A percentile compares a stretch with the other conserved stretches of the same genome.
Evolutionary conservation across 2,329 filamentous ascomycete species (phyloP).

Genomic region (Fusarium torulosum): DNA sequence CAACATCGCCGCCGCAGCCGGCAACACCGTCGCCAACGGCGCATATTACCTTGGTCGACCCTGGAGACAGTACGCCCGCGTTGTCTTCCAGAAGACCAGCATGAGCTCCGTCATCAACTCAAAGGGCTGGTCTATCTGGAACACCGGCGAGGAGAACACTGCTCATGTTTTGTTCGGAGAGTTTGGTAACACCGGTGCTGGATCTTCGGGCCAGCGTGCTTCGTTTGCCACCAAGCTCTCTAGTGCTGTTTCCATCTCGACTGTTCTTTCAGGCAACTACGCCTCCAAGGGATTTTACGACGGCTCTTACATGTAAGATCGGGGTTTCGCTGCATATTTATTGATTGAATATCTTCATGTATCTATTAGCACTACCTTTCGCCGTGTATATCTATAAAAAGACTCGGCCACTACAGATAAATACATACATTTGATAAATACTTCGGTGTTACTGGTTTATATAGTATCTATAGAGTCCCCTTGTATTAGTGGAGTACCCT

Average conservation of each 20-base stretch:
- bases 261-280: slow-evolving; percentile 44
- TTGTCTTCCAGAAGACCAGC: slow-evolving; percentile 62
- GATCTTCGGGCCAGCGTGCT: slow-evolving; percentile 62
- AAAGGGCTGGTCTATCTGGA: slow-evolving; percentile 71
- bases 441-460: no score
- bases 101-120: slow-evolving; percentile 69
- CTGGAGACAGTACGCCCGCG: slow-evolving; percentile 61
- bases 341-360: not conserved
- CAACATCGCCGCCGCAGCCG: slow-evolving; percentile 56
- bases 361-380: not conserved
- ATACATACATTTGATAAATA: not conserved
- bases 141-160: slow-evolving; percentile 60
- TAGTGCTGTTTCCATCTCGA: slow-evolving; percentile 51
- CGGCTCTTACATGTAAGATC: slow-evolving; percentile 37
- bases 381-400: not conserved
- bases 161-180: slow-evolving; percentile 68
- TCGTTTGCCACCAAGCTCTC: slow-evolving; percentile 51
- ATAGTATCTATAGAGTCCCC: no score
- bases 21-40: slow-evolving; percentile 54
- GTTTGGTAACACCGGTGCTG: slow-evolving; percentile 69
- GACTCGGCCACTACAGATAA: not conserved
- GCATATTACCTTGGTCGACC: slow-evolving; percentile 63
- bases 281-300: slow-evolving; percentile 40
- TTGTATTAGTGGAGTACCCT: no score
- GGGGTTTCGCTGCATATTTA: not conserved